Conservation (phyloP, 352 stramenopile species). For the Bremia lactucae region DNA sequence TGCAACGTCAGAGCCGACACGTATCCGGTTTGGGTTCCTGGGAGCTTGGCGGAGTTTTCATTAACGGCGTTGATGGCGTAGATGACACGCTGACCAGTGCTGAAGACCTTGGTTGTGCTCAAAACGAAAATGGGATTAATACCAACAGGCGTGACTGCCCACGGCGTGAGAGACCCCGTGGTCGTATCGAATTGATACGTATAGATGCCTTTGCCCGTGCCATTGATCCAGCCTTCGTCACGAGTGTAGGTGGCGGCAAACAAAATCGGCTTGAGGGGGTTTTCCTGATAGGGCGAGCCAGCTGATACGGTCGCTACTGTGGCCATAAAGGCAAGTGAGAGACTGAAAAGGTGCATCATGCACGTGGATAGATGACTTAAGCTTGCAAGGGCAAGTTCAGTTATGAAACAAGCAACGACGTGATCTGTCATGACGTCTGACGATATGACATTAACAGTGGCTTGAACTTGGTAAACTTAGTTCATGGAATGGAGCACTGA, state of each 20-base stretch:
- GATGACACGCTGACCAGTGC: slow-evolving; percentile 17
- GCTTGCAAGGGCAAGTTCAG: no score
- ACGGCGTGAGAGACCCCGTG: slow-evolving; percentile 26
- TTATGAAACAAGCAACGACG: no score
- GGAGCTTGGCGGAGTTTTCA: slow-evolving; percentile 18
- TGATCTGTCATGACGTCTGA: no score
- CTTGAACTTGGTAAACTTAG: no score
- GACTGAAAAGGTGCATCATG: slow-evolving; percentile 16
- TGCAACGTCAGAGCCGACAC: slow-evolving; percentile 35
- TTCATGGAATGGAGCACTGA: no score
- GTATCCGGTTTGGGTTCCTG: slow-evolving; percentile 31
- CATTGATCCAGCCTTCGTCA: slow-evolving; percentile 59
- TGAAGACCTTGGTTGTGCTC: slow-evolving; percentile 21
- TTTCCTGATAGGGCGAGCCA: slow-evolving; percentile 11
- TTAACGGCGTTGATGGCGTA: slow-evolving; percentile 52
- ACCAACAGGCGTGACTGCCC: slow-evolving; percentile 34
- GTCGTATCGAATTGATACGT: slow-evolving; percentile 39
- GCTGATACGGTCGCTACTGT: slow-evolving; percentile 8
- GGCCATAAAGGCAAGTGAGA: slow-evolving; percentile 14
- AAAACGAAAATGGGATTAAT: slow-evolving; percentile 66
- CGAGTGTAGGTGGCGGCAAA: slow-evolving; percentile 53
- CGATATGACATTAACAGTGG: no score
- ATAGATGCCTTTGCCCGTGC: slow-evolving; percentile 53
- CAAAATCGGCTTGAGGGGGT: slow-evolving; percentile 19
- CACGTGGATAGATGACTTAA: no score